Conservation (phyloP, 352 stramenopile genomes). For the Phytophthora lateralis region DNA sequence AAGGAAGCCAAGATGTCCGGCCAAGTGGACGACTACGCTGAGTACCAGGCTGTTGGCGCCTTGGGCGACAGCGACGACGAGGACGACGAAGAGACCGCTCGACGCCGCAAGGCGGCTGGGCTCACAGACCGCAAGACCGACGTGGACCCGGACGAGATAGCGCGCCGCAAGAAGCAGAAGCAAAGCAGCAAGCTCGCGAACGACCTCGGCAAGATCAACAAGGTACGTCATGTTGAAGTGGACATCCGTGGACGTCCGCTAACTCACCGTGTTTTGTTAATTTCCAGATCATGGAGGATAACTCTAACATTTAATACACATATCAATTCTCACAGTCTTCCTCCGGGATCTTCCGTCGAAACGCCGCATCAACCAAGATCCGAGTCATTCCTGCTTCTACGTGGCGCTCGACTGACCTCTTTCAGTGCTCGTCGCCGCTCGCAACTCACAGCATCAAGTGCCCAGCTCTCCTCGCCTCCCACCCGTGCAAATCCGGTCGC, state of each 20-base stretch:
- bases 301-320: constrained; percentile 13
- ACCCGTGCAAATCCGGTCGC: background rate
- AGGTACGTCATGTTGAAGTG: constrained; percentile 43
- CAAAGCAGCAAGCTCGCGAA: constrained; percentile 69
- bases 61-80: constrained; percentile 72
- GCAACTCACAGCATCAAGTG: background rate
- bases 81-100: constrained; percentile 42
- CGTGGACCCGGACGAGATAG: constrained; percentile 36
- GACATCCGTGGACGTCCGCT: background rate
- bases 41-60: constrained; percentile 52
- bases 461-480: background rate
- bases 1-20: constrained; percentile 48
- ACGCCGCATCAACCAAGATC: constrained; percentile 19
- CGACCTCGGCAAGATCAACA: constrained; percentile 78
- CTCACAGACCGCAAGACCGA: constrained; percentile 29
- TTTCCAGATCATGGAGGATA: constrained; percentile 43
- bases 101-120: constrained; percentile 37
- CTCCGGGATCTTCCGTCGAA: constrained; percentile 30
- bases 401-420: background rate
- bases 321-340: background rate
- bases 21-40: constrained; percentile 57
- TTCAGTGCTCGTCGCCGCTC: background rate
- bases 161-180: constrained; percentile 66
- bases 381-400: constrained; percentile 26
- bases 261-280: constrained; percentile 2